phyloP scores from a whole-genome alignment of 108 stramenopile genomes.

The Chaetoceros muelleri region DNA sequence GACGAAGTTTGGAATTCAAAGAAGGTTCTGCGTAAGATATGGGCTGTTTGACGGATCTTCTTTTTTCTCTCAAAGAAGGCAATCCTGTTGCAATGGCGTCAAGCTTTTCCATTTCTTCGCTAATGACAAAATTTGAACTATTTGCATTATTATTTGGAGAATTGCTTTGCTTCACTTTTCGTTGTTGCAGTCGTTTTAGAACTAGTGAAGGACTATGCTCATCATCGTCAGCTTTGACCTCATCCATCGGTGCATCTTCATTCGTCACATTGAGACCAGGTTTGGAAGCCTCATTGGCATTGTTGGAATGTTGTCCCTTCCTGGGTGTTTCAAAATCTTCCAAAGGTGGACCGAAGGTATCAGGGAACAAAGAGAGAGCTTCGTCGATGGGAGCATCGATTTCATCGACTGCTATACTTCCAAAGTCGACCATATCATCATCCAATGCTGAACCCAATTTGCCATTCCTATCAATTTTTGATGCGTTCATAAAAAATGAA shows the following conservation, averaged over 20 bases:
- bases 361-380: not conserved
- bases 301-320: not conserved
- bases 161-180: conserved; percentile 1
- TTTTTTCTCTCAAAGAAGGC: not conserved
- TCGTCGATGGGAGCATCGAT: conserved; percentile 1
- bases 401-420: not conserved
- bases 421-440: not conserved
- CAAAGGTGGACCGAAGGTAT: not conserved
- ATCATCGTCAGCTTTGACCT: not conserved
- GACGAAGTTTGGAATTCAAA: conserved; percentile 27
- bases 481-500: conserved; percentile 43
- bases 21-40: conserved; percentile 45
- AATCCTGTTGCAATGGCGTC: conserved; percentile 20
- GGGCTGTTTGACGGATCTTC: conserved; percentile 24
- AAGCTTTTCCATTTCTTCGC: conserved; percentile 28
- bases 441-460: not conserved
- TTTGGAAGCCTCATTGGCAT: not conserved
- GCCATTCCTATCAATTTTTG: not conserved
- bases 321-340: too few relatives aligned
- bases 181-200: not conserved
- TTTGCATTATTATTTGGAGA: conserved; percentile 9
- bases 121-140: conserved; percentile 3
- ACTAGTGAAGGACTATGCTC: conserved; percentile 7
- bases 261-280: not conserved
- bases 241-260: not conserved